These are phyloP conservation scores for Crassisporium funariophilum DNA, from an alignment of 768 basidiomycete genomes.

Conservation along the genomic window DNA sequence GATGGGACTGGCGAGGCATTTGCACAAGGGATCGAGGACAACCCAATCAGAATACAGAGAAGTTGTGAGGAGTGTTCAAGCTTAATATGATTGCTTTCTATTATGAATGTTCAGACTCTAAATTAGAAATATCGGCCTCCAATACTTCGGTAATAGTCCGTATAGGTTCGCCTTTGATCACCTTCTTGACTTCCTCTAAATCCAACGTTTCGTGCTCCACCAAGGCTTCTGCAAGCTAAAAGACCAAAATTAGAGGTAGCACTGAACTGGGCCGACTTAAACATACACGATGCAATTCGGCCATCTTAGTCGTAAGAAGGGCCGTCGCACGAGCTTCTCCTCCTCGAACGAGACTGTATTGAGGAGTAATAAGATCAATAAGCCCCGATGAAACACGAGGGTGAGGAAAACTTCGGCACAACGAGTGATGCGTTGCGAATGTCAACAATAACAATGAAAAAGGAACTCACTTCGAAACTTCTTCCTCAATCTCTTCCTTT, in stretches of 20 bases:
- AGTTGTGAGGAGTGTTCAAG: neutral
- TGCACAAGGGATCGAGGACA: too few relatives aligned
- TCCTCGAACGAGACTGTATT: slow-evolving; percentile 63
- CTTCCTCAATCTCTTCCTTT: slow-evolving; percentile 84
- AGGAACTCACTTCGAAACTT: slow-evolving; percentile 72
- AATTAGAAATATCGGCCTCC: slow-evolving; percentile 52
- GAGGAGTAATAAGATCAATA: slow-evolving; percentile 13
- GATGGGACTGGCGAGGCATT: too few relatives aligned
- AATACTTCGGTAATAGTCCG: slow-evolving; percentile 68
- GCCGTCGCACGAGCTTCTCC: slow-evolving; percentile 67
- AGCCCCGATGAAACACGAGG: slow-evolving; percentile 4
- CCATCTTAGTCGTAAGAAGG: slow-evolving; percentile 65
- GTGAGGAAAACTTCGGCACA: slow-evolving; percentile 7
- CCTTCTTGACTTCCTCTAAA: slow-evolving; percentile 81
- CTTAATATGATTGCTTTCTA: slow-evolving; percentile 10
- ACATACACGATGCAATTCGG: slow-evolving; percentile 75
- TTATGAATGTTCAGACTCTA: slow-evolving; percentile 28
- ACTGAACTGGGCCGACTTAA: slow-evolving; percentile 15
- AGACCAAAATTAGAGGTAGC: slow-evolving; percentile 4
- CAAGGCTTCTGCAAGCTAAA: slow-evolving; percentile 84
- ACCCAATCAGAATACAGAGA: too few relatives aligned
- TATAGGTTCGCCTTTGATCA: slow-evolving; percentile 82
- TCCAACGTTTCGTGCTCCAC: slow-evolving; percentile 95
- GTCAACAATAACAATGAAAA: slow-evolving; percentile 3
- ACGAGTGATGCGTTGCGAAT: neutral